Percentiles rank a stretch among this genome's conserved stretches.
Evolutionary conservation across 495 filamentous ascomycete species (phyloP).

Genomic region (Penicillium samsonianum): DNA sequence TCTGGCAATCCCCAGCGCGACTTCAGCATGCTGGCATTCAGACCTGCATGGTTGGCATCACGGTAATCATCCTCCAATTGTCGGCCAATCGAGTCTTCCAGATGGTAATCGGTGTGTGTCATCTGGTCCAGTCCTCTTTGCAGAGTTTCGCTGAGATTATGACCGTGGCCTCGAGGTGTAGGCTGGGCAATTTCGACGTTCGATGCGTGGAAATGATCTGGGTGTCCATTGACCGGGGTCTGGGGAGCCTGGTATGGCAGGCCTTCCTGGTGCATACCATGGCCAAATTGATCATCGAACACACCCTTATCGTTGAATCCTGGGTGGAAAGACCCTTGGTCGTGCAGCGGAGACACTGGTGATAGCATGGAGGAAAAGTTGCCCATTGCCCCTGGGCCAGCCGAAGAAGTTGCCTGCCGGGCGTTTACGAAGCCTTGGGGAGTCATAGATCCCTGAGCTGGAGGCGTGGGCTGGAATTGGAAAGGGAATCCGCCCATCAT

Average conservation of each 20-base stretch:
- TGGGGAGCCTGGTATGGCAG: slow-evolving; percentile 33
- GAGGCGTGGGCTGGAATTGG: slow-evolving; percentile 50
- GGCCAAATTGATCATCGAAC: slow-evolving; percentile 27
- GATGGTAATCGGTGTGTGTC: slow-evolving; percentile 69
- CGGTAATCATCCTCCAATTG: slow-evolving; percentile 67
- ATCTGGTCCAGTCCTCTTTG: slow-evolving; percentile 81
- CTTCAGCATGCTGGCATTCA: slow-evolving; percentile 40
- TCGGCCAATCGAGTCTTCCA: slow-evolving; percentile 71
- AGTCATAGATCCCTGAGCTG: slow-evolving; percentile 44
- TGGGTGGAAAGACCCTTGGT: slow-evolving; percentile 36
- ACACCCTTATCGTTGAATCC: slow-evolving; percentile 35
- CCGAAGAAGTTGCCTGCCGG: slow-evolving; percentile 35
- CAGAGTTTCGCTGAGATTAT: slow-evolving; percentile 70
- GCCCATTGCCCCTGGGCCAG: slow-evolving; percentile 35
- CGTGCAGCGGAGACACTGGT: slow-evolving; percentile 48
- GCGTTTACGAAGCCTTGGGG: slow-evolving; percentile 48
- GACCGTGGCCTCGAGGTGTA: slow-evolving; percentile 62
- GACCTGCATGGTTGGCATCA: slow-evolving; percentile 30
- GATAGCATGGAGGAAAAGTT: slow-evolving; percentile 48
- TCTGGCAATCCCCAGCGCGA: slow-evolving; percentile 44
- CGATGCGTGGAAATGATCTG: slow-evolving; percentile 49
- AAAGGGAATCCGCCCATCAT: slow-evolving; percentile 40
- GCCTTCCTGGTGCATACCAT: slow-evolving; percentile 30
- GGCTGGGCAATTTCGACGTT: slow-evolving; percentile 63
- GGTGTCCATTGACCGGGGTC: slow-evolving; percentile 36